A percentile compares a stretch with the other conserved stretches of the same genome.
phyloP scores from a whole-genome alignment of 306 rosid genomes.

The Echinosophora koreensis region DNA sequence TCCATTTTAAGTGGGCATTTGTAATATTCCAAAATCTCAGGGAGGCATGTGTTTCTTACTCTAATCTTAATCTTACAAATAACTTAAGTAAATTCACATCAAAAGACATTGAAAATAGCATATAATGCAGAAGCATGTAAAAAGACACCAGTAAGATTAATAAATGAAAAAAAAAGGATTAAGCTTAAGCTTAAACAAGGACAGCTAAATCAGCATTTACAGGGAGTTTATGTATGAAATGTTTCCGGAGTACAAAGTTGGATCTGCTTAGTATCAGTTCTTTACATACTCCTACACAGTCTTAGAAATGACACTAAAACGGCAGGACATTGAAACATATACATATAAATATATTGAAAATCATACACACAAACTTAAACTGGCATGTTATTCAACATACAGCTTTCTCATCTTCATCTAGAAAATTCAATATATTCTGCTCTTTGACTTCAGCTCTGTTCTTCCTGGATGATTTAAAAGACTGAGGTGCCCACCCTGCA shows the following conservation, averaged over 20 bases:
- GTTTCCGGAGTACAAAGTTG: slow-evolving; percentile 8
- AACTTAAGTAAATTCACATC: background rate
- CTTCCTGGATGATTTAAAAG: slow-evolving; percentile 92
- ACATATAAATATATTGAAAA: slow-evolving; percentile 20
- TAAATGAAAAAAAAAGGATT: background rate
- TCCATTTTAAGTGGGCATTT: slow-evolving; percentile 8
- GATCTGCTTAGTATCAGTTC: slow-evolving; percentile 38
- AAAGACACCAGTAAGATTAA: background rate
- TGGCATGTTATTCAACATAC: slow-evolving; percentile 60
- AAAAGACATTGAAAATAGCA: slow-evolving; percentile 13
- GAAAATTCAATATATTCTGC: slow-evolving; percentile 82
- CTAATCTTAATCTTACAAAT: background rate
- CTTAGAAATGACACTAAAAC: slow-evolving; percentile 15
- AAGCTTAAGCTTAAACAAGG: background rate
- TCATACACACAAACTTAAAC: slow-evolving; percentile 32
- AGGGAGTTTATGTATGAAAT: background rate
- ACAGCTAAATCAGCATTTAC: slow-evolving; percentile 18
- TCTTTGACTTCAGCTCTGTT: slow-evolving; percentile 85
- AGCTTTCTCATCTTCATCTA: slow-evolving; percentile 92
- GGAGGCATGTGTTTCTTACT: background rate
- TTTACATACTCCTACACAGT: slow-evolving; percentile 12
- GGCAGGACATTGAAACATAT: slow-evolving; percentile 22
- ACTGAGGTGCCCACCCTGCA: slow-evolving; percentile 97
- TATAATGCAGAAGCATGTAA: slow-evolving; percentile 14
- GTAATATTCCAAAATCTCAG: slow-evolving; percentile 37